These are phyloP conservation scores for Sergeia podlipaevii DNA, from an alignment of 208 protist species.

Conservation along the genomic window DNA sequence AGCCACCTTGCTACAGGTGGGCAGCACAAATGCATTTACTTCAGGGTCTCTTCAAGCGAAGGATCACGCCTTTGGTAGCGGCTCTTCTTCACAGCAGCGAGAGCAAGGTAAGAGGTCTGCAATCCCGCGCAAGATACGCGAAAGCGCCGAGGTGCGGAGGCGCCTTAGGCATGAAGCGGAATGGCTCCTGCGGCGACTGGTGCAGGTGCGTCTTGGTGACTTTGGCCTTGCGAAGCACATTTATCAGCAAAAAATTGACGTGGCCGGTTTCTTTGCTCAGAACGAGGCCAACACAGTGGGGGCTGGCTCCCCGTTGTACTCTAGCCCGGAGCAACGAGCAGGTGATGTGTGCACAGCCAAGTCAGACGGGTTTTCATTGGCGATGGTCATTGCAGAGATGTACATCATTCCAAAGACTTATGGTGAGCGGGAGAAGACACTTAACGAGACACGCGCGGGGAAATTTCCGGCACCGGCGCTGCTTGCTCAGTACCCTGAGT, in stretches of 20 bases:
- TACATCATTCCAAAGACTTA: constrained; percentile 78
- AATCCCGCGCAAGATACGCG: too few species aligned
- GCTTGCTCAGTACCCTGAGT: constrained; percentile 53
- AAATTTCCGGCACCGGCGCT: constrained; percentile 23
- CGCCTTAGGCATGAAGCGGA: too few species aligned
- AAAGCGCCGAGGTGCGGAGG: too few species aligned
- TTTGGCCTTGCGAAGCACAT: constrained; percentile 72
- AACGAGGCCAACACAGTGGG: constrained; percentile 65
- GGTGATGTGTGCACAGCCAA: constrained; percentile 49
- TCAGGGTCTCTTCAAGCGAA: too few species aligned
- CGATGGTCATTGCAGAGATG: constrained; percentile 79
- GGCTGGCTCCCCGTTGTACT: constrained; percentile 84
- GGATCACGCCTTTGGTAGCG: too few species aligned
- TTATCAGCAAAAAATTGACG: constrained; percentile 25
- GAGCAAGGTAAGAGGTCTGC: too few species aligned
- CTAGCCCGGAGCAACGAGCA: constrained; percentile 80
- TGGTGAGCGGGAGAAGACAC: constrained; percentile 54
- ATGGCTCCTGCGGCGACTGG: constrained; percentile 45
- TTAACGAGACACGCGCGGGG: constrained; percentile 56
- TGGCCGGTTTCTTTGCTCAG: constrained; percentile 31
- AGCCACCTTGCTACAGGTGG: too few species aligned
- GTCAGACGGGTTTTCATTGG: constrained; percentile 67
- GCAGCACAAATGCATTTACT: too few species aligned
- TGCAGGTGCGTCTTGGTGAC: constrained; percentile 77
- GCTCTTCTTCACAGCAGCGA: too few species aligned